Evolutionary conservation across 108 stramenopile genomes (phyloP), one percentile per base, ranked within the genome.

Genomic region (Cyclotella atomus): DNA sequence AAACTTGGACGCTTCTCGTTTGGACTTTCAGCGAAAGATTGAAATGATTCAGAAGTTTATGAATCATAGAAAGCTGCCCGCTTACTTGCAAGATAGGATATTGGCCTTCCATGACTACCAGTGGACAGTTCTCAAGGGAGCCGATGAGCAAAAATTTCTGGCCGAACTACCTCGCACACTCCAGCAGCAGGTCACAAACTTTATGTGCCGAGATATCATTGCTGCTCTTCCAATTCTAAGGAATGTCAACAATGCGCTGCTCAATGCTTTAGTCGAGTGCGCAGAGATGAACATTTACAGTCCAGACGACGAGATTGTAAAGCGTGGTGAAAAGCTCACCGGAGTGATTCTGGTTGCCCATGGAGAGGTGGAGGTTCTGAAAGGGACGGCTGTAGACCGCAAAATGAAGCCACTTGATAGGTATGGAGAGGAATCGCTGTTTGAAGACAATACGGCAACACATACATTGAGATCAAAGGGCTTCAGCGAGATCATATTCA

Each of bases 261-360:
- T 84, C 2, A 76, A 84, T 43, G 83, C 85, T 24, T 36, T 83
- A 2, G 69, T 75, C 2, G 81, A 82, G 41, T 71, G 83, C 33
- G 45, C 79, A 17, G 79, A 77, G 34, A 59, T 72, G 50, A 76
- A 84, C 38, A 71, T 76, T 19, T 84, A 84, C 59, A 47, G 68
- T 2, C 83, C 83, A 29, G 72, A 84, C 27, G 83, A 84, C 57
- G 79, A 77, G 41, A 81, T 84, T 47, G 16, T 84, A 8, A 35
- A 76, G 24, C 32, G 41, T 7, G 75, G 75, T 14, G 83, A 84
- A 35, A 65, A 33, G 12, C 19, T 76, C 9, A 33, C 30, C 29
- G 83, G 79, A 6, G 74, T 62, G 27, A 28, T 84, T 7, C 27
- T 84, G 17, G 66, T 84, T 2, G 52, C 79, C 2, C 46, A 41